Base-by-base conservation (phyloP, 2,329 filamentous ascomycete species). In the Didymellaceae sp. region DNA sequence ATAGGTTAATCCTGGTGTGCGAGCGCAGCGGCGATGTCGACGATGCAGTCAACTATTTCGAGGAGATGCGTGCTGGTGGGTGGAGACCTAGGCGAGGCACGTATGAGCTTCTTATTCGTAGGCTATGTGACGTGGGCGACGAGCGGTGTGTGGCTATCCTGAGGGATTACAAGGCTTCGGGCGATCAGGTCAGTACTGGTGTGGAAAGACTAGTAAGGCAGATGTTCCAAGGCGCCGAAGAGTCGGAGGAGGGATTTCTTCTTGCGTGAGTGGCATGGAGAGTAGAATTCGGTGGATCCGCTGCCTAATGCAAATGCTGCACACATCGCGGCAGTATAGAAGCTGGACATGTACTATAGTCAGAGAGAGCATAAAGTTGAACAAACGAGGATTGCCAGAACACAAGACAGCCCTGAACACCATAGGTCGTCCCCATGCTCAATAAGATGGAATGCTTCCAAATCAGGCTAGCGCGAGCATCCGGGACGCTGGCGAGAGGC, bases 1-100 rank as follows among this genome's bases (percentile, higher is more conserved):
- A 88, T 58, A 76, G 80, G 4, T 72, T 88, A 9, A 80, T 88
- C 13, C 66, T 84, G 10, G 76, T 84, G 33, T 88, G 84, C 61
- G 58, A 83, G 5, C 20, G 57, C 4, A 47, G 32, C 0, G 64
- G 65, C 30, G 68, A 74, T 6, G 56, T 77, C 34, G 75, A 78
- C 20, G 78, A 80, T 49, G 79, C 78, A 0, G 74, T 82, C 45
- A 57, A 68, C 6, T 82, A 82, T 57, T 73, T 80, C 6, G 72
- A 77, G 31, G 80, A 82, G 64, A 82, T 82, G 80, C 62, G 68
- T 16, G 32, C 13, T 1, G 16, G 22, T 5, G 45, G 43, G 7
- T 39, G 59, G 33, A 47, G 57, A 24, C 63, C 63, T 9, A 40
- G 63, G 14, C 32, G 47, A 21, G 46, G 47, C 5, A 66, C 63